These are phyloP conservation scores for Hypoxylon subgilvum DNA, from an alignment of 495 filamentous ascomycete species.

Conservation along the genomic window DNA sequence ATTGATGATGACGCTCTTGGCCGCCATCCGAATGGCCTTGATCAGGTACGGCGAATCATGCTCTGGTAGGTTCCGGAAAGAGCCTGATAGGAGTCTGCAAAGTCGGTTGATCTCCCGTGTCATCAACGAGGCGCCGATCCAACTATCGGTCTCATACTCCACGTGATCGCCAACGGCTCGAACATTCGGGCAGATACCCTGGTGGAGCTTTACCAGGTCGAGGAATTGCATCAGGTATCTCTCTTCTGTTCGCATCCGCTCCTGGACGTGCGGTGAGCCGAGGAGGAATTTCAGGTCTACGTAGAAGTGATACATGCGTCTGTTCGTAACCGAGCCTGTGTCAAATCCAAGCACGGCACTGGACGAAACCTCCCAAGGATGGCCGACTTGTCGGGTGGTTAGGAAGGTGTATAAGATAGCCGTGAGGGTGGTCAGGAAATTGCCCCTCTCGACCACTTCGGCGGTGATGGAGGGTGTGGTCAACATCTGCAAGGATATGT, in stretches of 20 bases:
- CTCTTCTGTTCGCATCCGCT: slow-evolving; percentile 77
- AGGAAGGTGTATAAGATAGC: slow-evolving; percentile 97
- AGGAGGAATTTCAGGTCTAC: slow-evolving; percentile 89
- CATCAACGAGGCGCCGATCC: slow-evolving; percentile 94
- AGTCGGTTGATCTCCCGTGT: slow-evolving; percentile 93
- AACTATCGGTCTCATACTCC: slow-evolving; percentile 96
- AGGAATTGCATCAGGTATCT: slow-evolving; percentile 92
- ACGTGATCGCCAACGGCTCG: slow-evolving; percentile 93
- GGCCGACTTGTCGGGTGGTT: slow-evolving; percentile 91
- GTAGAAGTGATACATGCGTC: slow-evolving; percentile 97
- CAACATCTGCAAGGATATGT: slow-evolving; percentile 92
- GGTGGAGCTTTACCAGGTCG: slow-evolving; percentile 91
- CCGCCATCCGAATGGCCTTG: slow-evolving; percentile 75
- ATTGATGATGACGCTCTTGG: slow-evolving; percentile 79
- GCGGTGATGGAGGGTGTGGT: slow-evolving; percentile 95
- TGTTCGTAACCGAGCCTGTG: slow-evolving; percentile 87
- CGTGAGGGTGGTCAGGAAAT: slow-evolving; percentile 93
- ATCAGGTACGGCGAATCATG: slow-evolving; percentile 67
- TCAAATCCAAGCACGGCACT: slow-evolving; percentile 89
- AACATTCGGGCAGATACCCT: slow-evolving; percentile 94
- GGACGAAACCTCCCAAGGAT: slow-evolving; percentile 83
- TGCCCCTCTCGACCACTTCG: slow-evolving; percentile 92
- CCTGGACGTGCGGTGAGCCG: slow-evolving; percentile 82
- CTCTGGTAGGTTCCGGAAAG: slow-evolving; percentile 72
- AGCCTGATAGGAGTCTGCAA: slow-evolving; percentile 83